phyloP scores from a whole-genome alignment of 2,329 filamentous ascomycete species.

The Xylariaceae sp. region DNA sequence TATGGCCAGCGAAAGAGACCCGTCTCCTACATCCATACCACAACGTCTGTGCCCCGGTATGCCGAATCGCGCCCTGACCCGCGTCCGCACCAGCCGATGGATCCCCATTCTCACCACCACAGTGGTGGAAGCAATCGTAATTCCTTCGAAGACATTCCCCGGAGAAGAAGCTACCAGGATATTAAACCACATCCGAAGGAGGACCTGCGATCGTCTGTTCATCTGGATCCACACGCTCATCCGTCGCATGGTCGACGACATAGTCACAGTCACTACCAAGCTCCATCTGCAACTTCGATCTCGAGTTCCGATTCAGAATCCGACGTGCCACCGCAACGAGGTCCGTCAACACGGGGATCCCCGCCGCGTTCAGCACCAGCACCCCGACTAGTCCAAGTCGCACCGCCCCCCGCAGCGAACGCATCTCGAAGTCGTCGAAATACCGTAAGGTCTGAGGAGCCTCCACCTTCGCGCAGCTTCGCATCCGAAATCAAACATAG shows the following conservation, averaged over 20 bases:
- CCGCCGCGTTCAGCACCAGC: slow-evolving; percentile 17
- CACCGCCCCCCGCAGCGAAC: slow-evolving; percentile 14
- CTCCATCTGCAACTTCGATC: slow-evolving; percentile 18
- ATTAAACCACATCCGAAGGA: slow-evolving; percentile 38
- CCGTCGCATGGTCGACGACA: slow-evolving; percentile 23
- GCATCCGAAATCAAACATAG: slow-evolving; percentile 28
- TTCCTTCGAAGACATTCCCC: slow-evolving; percentile 38
- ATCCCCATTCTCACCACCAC: no score
- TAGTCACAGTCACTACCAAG: slow-evolving; percentile 26
- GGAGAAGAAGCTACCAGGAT: slow-evolving; percentile 51
- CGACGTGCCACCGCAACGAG: slow-evolving; percentile 16
- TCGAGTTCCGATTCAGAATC: slow-evolving; percentile 25
- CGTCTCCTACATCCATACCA: slow-evolving; percentile 24
- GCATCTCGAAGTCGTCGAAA: background rate
- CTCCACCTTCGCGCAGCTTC: slow-evolving; percentile 22
- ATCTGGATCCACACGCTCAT: slow-evolving; percentile 21
- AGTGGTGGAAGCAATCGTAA: slow-evolving; percentile 33
- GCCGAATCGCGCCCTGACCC: slow-evolving; percentile 1
- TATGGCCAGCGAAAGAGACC: slow-evolving; percentile 37
- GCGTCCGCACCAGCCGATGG: no score
- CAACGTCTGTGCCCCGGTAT: slow-evolving; percentile 23
- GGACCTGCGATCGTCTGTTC: slow-evolving; percentile 15
- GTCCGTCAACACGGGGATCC: slow-evolving; percentile 19
- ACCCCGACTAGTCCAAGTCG: slow-evolving; percentile 22
- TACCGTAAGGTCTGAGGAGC: no score